Evolutionary conservation across 768 basidiomycete species (phyloP), one percentile per base, ranked within the genome.

Genomic region (Hygrophoropsis aurantiaca): DNA sequence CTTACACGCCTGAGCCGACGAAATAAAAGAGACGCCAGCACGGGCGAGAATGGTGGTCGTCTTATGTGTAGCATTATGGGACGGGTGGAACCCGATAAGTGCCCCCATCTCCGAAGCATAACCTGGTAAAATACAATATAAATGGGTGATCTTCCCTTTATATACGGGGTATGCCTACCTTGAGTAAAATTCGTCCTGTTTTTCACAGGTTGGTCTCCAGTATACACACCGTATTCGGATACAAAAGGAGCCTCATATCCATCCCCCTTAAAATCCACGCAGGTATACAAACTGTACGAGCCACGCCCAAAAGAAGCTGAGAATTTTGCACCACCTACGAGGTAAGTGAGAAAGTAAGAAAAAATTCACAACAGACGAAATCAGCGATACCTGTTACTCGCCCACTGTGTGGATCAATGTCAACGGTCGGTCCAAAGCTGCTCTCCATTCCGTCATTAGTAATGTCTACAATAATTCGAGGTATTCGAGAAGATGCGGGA

Each of bases 1-100:
- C 3, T 65, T 53, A 55, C 82, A 85, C 0, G 84, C 84, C 52
- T 84, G 82, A 1, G 70, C 71, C 18, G 70, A 67, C 4, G 82
- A 84, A 42, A 84, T 78, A 52, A 84, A 75, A 0, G 82, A 84
- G 5, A 85, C 74, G 15, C 84, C 82, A 3, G 79, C 74, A n/a
- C 82, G 78, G 1, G 71, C 80, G 19, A 82, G 68, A 48, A 85
- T 77, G 1, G 72, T 66, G 1, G 76, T 78, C 7, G 58, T 49
- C 32, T 40, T n/a, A 15, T 50, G 53, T 9, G 51, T 42, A 18
- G 58, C 54, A 5, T 56, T 45, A 0, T 74, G 70, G 19, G 71
- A 65, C 5, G 74, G 78, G 1, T 58, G 58, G 64, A 81, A 82
- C 0, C 77, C 78, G 40, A 82, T 64, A 5, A 82, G 53, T 1